phyloP scores from a whole-genome alignment of 352 stramenopile species.

The Phytophthora hybrid region DNA sequence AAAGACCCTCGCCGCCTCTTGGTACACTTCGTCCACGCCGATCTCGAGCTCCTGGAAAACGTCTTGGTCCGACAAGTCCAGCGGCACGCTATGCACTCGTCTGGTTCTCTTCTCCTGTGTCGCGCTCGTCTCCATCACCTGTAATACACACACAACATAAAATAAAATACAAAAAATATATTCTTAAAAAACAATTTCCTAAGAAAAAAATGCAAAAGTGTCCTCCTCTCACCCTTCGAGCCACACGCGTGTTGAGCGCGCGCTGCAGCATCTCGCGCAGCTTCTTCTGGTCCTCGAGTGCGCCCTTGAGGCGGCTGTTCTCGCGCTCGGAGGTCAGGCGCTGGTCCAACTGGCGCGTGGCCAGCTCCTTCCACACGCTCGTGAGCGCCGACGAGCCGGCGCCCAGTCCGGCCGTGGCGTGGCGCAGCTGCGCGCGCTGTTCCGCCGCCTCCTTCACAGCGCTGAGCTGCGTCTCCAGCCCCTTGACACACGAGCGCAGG shows the following conservation, averaged over 20 bases:
- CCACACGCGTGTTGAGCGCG: constrained; percentile 43
- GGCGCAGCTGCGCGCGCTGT: constrained; percentile 14
- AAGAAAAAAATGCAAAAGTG: too few relatives aligned
- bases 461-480: constrained; percentile 28
- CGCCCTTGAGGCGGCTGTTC: constrained; percentile 38
- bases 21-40: constrained; percentile 49
- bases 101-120: constrained; percentile 36
- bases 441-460: constrained; percentile 20
- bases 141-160: background rate
- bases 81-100: constrained; percentile 34
- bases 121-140: constrained; percentile 43
- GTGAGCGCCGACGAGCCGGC: constrained; percentile 15
- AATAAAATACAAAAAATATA: constrained; percentile 3
- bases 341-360: constrained; percentile 45
- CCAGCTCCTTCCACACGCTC: constrained; percentile 41
- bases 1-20: constrained; percentile 48
- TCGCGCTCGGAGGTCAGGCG: constrained; percentile 40
- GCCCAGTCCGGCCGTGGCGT: background rate
- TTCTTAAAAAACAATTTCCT: background rate
- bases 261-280: constrained; percentile 42
- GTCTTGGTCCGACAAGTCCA: constrained; percentile 36
- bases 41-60: constrained; percentile 46
- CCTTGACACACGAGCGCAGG: constrained; percentile 23
- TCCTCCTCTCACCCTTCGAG: constrained; percentile 27
- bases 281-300: constrained; percentile 44